Percentiles rank a stretch among this genome's conserved stretches.
phyloP scores from a whole-genome alignment of 768 basidiomycete species.

The Tricholoma flavovirens region DNA sequence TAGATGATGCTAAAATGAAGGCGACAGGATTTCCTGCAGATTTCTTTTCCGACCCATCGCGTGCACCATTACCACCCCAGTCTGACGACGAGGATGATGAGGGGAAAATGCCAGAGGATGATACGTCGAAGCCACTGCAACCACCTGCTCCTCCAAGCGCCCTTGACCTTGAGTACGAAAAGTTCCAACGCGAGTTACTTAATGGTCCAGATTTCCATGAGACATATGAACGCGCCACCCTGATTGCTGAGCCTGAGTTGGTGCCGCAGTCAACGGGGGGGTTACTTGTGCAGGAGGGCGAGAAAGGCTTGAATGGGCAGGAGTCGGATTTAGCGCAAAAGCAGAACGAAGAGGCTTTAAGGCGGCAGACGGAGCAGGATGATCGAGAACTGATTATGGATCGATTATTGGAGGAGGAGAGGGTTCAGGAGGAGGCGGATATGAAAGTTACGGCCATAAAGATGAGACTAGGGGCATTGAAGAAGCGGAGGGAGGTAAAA shows the following conservation, averaged over 20 bases:
- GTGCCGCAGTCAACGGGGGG: conserved; percentile 41
- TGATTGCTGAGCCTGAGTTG: conserved; percentile 63
- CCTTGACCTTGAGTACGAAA: conserved; percentile 69
- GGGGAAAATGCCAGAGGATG: conserved; percentile 16
- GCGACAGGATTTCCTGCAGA: conserved; percentile 47
- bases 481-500: conserved; percentile 28
- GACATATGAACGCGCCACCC: conserved; percentile 62
- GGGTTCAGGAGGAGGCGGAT: conserved; percentile 85
- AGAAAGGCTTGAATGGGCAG: conserved; percentile 15
- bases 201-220: conserved; percentile 39
- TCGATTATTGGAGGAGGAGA: conserved; percentile 76
- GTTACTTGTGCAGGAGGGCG: conserved; percentile 34
- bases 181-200: conserved; percentile 63
- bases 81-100: conserved; percentile 40
- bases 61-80: conserved; percentile 34
- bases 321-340: conserved; percentile 27
- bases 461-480: conserved; percentile 55
- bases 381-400: conserved; percentile 85
- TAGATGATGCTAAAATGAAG: background rate
- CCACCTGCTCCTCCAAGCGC: conserved; percentile 19
- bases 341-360: conserved; percentile 36
- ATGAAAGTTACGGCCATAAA: conserved; percentile 64
- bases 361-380: conserved; percentile 54
- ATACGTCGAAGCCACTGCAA: conserved; percentile 9
- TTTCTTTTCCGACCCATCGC: conserved; percentile 79